A percentile compares a stretch with the other conserved stretches of the same genome.
Conservation (phyloP, 441 rosid genomes). For the Biscutella auriculata region DNA sequence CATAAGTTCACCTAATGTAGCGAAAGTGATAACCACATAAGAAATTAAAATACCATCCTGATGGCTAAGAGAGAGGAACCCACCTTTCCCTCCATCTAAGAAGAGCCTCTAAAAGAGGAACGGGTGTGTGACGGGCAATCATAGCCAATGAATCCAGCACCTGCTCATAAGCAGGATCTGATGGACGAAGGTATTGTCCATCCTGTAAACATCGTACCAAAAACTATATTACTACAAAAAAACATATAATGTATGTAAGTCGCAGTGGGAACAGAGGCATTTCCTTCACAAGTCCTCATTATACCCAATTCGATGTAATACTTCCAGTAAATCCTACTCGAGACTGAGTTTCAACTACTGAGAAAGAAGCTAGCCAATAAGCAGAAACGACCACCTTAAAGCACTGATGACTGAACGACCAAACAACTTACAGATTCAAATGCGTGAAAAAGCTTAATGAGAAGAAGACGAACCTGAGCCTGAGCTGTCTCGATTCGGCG, state of each 20-base stretch:
- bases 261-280: not conserved
- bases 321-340: conserved; percentile 10
- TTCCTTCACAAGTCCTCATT: not conserved
- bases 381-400: not conserved
- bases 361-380: not conserved
- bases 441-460: not conserved
- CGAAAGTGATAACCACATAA: conserved; percentile 7
- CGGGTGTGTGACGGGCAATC: conserved; percentile 97
- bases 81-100: conserved; percentile 94
- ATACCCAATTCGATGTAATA: not conserved
- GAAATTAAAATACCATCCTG: conserved; percentile 9
- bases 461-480: conserved; percentile 61
- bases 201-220: conserved; percentile 41
- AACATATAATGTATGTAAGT: not conserved
- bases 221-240: not conserved
- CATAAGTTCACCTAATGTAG: conserved; percentile 11
- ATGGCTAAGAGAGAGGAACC: conserved; percentile 3
- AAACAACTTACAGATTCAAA: not conserved
- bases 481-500: conserved; percentile 99
- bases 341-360: not conserved
- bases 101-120: conserved; percentile 93
- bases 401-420: not conserved
- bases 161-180: conserved; percentile 97
- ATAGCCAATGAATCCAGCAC: conserved; percentile 95
- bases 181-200: conserved; percentile 95